phyloP scores from a whole-genome alignment of 768 basidiomycete species.

The Amanita thiersii region DNA sequence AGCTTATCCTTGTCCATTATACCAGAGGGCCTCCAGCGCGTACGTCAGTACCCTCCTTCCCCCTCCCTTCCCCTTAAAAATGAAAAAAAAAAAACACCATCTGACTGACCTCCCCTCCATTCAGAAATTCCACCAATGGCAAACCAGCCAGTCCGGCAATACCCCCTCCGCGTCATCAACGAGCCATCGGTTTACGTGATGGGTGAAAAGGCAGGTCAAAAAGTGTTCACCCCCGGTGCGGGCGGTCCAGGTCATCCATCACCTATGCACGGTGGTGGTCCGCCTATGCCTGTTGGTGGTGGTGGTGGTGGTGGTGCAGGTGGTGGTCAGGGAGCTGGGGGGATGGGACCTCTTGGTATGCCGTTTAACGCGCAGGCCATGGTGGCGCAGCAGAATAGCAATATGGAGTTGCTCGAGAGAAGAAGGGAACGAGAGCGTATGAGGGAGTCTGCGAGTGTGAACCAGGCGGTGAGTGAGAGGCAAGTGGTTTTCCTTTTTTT shows the following conservation, averaged over 20 bases:
- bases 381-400: constrained; percentile 64
- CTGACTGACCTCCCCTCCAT: constrained; percentile 6
- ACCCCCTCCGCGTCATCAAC: constrained; percentile 60
- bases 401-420: constrained; percentile 67
- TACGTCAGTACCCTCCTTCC: constrained; percentile 29
- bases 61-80: constrained; percentile 2
- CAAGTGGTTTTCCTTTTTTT: constrained; percentile 4
- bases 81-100: constrained; percentile 4
- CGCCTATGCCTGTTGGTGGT: constrained; percentile 20
- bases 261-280: constrained; percentile 21
- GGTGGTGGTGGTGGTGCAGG: too few relatives aligned
- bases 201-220: constrained; percentile 69
- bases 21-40: constrained; percentile 53
- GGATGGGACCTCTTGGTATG: constrained; percentile 14
- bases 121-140: constrained; percentile 55
- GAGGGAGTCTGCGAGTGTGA: constrained; percentile 18
- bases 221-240: constrained; percentile 35
- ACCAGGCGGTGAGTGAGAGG: too few relatives aligned
- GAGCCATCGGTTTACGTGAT: constrained; percentile 64
- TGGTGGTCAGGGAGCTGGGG: too few relatives aligned
- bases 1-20: constrained; percentile 74
- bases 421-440: constrained; percentile 53
- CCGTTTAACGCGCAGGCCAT: constrained; percentile 48
- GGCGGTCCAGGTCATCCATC: constrained; percentile 10
- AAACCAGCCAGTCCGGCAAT: constrained; percentile 57